phyloP scores from a whole-genome alignment of 164 flowering plant species.

The Dillenia suffruticosa region DNA sequence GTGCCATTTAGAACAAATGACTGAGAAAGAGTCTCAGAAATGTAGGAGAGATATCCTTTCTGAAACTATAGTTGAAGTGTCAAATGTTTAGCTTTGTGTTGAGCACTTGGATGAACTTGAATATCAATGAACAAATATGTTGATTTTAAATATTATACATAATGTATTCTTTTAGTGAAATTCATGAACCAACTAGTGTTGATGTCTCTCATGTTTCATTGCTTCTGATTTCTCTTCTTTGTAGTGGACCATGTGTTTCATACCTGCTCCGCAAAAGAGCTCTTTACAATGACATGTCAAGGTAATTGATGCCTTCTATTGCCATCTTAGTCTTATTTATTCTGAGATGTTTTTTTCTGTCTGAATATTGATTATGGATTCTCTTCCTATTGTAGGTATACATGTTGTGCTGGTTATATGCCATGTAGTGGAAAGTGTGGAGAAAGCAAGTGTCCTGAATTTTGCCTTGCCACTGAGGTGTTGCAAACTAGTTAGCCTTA shows the following conservation, averaged over 20 bases:
- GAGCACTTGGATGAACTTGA: too few species aligned
- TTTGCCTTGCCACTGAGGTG: conserved; percentile 73
- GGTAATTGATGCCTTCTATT: conserved; percentile 34
- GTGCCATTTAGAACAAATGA: too few species aligned
- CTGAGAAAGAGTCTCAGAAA: too few species aligned
- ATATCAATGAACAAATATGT: too few species aligned
- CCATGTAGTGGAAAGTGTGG: conserved; percentile 83
- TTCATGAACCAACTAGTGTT: too few species aligned
- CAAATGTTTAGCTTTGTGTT: too few species aligned
- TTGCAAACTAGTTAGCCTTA: not conserved
- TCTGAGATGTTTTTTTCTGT: not conserved
- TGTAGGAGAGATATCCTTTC: too few species aligned
- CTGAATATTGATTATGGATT: not conserved
- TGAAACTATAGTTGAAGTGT: too few species aligned
- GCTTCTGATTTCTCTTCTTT: conserved; percentile 5
- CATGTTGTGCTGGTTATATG: conserved; percentile 75
- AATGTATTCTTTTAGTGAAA: too few species aligned
- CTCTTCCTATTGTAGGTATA: conserved; percentile 33
- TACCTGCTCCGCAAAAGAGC: conserved; percentile 95
- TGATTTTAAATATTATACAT: too few species aligned
- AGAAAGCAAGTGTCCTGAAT: conserved; percentile 61
- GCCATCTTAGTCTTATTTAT: not conserved
- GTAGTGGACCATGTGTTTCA: conserved; percentile 87
- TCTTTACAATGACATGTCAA: conserved; percentile 89
- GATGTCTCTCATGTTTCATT: too few species aligned